Percentiles rank a stretch among this genome's conserved stretches.
Evolutionary conservation across 768 basidiomycete genomes (phyloP).

Genomic region (Tephrocybe sp.): DNA sequence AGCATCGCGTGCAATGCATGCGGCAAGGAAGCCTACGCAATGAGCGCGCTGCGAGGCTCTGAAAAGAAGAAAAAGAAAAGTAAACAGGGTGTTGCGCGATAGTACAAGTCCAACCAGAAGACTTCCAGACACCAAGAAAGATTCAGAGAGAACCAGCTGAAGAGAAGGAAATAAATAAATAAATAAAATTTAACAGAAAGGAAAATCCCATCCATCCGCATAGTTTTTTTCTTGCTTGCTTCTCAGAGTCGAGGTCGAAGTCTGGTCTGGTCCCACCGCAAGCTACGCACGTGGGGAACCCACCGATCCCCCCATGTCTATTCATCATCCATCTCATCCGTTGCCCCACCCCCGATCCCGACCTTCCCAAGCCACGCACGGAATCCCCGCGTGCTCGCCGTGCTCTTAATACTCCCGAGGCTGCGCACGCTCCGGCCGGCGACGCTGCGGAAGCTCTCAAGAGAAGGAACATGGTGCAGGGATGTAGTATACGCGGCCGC

Average conservation of each 20-base stretch:
- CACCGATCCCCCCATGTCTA: background rate
- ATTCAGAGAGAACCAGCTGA: background rate
- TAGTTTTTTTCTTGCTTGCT: too few species aligned
- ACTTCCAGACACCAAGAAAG: background rate
- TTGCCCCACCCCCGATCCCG: slow-evolving; percentile 18
- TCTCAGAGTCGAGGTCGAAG: too few species aligned
- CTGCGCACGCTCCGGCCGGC: slow-evolving; percentile 45
- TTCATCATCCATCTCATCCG: background rate
- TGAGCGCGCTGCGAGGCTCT: too few species aligned
- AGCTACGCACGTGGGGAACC: background rate
- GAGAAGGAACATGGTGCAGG: slow-evolving; percentile 38
- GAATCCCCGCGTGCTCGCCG: slow-evolving; percentile 36
- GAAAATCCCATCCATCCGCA: slow-evolving; percentile 9
- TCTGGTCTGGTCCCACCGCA: too few species aligned
- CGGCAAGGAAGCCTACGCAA: too few species aligned
- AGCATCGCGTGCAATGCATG: background rate
- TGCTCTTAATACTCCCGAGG: slow-evolving; percentile 42
- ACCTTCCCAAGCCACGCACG: slow-evolving; percentile 41
- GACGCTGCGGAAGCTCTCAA: slow-evolving; percentile 48
- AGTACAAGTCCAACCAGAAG: slow-evolving; percentile 1
- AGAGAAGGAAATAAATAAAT: background rate
- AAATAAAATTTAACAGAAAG: background rate
- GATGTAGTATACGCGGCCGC: slow-evolving; percentile 11
- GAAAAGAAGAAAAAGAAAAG: background rate
- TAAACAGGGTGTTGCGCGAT: background rate